phyloP scores from a whole-genome alignment of 768 basidiomycete species.

The Candolleomyces aberdarensis region DNA sequence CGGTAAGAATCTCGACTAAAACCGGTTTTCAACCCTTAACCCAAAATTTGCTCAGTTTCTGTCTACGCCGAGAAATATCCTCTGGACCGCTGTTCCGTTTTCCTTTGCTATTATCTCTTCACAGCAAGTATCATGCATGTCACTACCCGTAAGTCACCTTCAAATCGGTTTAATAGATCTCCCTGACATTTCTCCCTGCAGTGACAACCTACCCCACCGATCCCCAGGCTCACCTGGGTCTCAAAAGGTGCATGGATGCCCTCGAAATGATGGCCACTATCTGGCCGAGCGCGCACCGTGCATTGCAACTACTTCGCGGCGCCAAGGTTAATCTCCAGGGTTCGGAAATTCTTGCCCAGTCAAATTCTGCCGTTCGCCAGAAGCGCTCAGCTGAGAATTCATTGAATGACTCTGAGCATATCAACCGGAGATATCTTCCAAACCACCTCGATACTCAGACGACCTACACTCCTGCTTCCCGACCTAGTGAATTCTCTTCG shows the following conservation, averaged over 20 bases:
- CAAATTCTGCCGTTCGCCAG: conserved; percentile 32
- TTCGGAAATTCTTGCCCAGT: not conserved
- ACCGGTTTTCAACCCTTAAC: not conserved
- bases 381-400: conserved; percentile 63
- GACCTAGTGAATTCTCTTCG: conserved; percentile 1
- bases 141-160: conserved; percentile 52
- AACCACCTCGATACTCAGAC: not conserved
- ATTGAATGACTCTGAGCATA: conserved; percentile 31
- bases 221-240: conserved; percentile 64
- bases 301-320: conserved; percentile 68
- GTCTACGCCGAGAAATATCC: conserved; percentile 63
- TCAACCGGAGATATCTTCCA: conserved; percentile 4
- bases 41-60: conserved; percentile 34
- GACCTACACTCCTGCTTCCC: not conserved
- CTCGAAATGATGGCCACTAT: conserved; percentile 62
- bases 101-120: conserved; percentile 77
- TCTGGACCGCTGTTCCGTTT: conserved; percentile 60
- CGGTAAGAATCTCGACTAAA: conserved; percentile 32
- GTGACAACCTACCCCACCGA: conserved; percentile 65
- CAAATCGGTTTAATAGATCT: not conserved
- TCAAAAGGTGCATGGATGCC: conserved; percentile 64
- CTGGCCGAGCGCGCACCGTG: conserved; percentile 78
- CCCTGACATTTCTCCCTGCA: conserved; percentile 19
- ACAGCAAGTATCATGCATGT: conserved; percentile 80
- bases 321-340: conserved; percentile 40